Conservation (phyloP, 202 grass and related monocot species). For the Schoenoplectus tabernaemontani region DNA sequence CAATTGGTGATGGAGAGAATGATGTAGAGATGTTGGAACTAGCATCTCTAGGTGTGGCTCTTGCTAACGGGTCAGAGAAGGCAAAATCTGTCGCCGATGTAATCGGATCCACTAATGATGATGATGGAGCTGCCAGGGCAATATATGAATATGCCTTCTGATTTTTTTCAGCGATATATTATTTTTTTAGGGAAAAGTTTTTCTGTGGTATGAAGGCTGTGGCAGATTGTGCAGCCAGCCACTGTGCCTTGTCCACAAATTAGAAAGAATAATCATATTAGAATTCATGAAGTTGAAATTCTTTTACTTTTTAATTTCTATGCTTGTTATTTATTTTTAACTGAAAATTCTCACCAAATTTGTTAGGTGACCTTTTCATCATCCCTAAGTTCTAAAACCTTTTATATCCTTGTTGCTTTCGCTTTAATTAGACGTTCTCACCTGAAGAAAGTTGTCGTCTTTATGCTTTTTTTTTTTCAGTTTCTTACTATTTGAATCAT, state of each 20-base stretch:
- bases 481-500: too few species aligned
- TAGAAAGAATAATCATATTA: background rate
- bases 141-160: conserved; percentile 94
- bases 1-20: conserved; percentile 98
- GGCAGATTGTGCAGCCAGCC: background rate
- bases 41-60: conserved; percentile 72
- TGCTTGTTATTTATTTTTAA: background rate
- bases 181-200: background rate
- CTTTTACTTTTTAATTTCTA: background rate
- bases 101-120: conserved; percentile 65
- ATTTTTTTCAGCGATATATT: conserved; percentile 13
- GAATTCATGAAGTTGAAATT: background rate
- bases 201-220: conserved; percentile 3
- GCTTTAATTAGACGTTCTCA: conserved; percentile 1
- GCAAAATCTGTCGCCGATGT: conserved; percentile 40
- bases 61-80: conserved; percentile 88
- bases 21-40: conserved; percentile 90
- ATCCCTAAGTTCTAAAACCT: background rate
- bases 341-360: conserved; percentile 11
- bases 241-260: background rate
- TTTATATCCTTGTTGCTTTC: background rate
- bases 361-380: conserved; percentile 3
- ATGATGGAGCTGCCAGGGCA: conserved; percentile 81
- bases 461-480: background rate
- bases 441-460: background rate